These are phyloP conservation scores for Talaromyces ruber DNA, from an alignment of 495 filamentous ascomycete species.

Conservation along the genomic window DNA sequence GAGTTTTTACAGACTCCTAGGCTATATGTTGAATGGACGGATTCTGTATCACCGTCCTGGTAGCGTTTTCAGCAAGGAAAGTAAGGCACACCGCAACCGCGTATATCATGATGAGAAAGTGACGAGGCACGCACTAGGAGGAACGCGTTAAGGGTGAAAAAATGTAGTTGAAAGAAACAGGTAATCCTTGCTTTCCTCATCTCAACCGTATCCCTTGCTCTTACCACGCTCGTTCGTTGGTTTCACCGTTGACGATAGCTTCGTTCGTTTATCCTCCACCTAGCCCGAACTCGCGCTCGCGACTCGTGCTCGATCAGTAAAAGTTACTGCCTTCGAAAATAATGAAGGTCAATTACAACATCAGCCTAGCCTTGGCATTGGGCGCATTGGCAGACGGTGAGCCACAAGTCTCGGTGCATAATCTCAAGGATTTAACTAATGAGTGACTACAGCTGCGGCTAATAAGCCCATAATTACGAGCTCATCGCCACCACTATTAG, in stretches of 20 bases:
- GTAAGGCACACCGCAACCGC: not conserved
- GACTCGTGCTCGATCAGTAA: not conserved
- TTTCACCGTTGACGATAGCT: not conserved
- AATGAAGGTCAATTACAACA: not conserved
- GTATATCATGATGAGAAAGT: not conserved
- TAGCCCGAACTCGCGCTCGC: not conserved
- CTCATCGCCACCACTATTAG: not conserved
- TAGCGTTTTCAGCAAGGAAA: not conserved
- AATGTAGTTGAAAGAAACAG: not conserved
- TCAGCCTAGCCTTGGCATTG: not conserved
- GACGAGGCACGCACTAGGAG: not conserved
- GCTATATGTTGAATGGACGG: not conserved
- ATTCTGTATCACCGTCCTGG: not conserved
- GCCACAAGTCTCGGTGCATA: not conserved
- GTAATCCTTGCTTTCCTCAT: not conserved
- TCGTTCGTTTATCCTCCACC: not conserved
- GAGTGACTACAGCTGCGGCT: not conserved
- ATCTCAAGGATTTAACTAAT: not conserved
- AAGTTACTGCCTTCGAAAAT: not conserved
- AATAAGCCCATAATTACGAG: not conserved
- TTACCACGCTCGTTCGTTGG: not conserved
- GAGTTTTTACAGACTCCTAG: not conserved
- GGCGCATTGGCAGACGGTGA: not conserved
- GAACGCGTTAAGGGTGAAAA: no score
- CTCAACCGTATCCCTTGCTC: not conserved